Evolutionary conservation across 2,329 filamentous ascomycete species (phyloP), one percentile per base, ranked within the genome.

Genomic region (Scopulariopsis brevicaulis): DNA sequence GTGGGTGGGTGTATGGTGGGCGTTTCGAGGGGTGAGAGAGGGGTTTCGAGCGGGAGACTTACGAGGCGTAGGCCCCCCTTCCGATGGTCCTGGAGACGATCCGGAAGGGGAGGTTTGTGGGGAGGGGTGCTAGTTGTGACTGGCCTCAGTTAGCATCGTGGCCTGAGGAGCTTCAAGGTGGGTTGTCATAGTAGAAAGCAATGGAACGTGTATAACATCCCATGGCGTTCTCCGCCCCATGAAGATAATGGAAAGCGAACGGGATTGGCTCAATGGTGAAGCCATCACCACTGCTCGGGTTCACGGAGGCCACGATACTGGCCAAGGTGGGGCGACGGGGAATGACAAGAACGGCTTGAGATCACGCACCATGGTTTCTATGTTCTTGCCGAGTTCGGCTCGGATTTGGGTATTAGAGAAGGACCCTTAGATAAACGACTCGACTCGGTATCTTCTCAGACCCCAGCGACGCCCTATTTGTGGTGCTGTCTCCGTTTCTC

Each of bases 21-120:
- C 15, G 6, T n/a, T 18, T 46, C 40, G 14, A 7, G 6, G 40
- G 40, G 14, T 46, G 18, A 18, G 40, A n/a, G 18, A 18, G 18
- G 15, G 7, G 4, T 14, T 12, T 40, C 37, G 15, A 7, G 18
- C 15, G 40, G 59, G 61, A 28, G 54, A 73, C 73, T 73, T 75
- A 96, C 93, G 91, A 97, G 70, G 94, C 94, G 80, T 99, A 99
- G 65, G 94, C 94, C 65, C 94, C 94, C 69, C 90, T 87, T 58
- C 94, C 94, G 65, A 99, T 96, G 15, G 94, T 99, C 71, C 94
- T 94, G 60, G 94, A 97, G 66, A 99, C 82, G 67, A 99, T 87
- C 63, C 93, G 85, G 72, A 99, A 99, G 56, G 94, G 94, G 55
- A 99, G 79, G 67, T 96, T 84, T 61, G 67, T 77, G 25, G 94